Conservation (phyloP, 2,329 filamentous ascomycete species). For the Sordariomycetes sp. region DNA sequence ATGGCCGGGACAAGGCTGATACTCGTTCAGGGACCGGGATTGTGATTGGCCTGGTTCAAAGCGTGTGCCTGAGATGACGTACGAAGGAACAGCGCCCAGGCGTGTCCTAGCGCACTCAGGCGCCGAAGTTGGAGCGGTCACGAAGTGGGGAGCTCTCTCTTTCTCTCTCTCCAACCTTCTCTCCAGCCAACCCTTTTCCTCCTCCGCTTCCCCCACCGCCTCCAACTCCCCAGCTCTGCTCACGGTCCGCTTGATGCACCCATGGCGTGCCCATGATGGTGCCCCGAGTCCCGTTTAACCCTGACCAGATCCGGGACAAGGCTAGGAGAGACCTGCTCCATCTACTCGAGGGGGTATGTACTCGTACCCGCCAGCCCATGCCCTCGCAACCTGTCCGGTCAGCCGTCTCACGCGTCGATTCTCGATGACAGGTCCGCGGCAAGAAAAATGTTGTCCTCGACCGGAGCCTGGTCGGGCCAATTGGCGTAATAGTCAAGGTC, state of each 20-base stretch:
- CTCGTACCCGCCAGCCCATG: slow-evolving; percentile 9
- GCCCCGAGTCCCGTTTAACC: slow-evolving; percentile 58
- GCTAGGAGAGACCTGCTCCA: slow-evolving; percentile 80
- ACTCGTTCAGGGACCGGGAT: not conserved
- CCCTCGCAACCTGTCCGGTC: not conserved
- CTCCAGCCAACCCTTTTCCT: not conserved
- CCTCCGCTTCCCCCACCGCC: not conserved
- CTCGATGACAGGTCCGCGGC: slow-evolving; percentile 62
- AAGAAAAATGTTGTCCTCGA: slow-evolving; percentile 98
- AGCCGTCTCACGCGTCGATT: slow-evolving; percentile 8
- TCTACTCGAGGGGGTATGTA: slow-evolving; percentile 88
- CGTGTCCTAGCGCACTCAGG: not conserved
- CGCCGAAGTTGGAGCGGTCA: not conserved
- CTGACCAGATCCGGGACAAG: slow-evolving; percentile 64
- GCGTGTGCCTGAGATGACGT: not conserved
- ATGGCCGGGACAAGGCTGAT: not conserved
- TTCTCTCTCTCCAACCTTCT: not conserved
- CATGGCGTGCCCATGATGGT: slow-evolving; percentile 50
- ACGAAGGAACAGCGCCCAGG: not conserved
- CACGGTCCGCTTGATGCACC: slow-evolving; percentile 6
- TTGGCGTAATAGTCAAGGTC: slow-evolving; percentile 89
- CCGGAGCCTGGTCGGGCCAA: slow-evolving; percentile 73
- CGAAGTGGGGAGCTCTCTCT: not conserved
- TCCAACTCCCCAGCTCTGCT: not conserved
- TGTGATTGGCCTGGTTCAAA: not conserved